Conservation (phyloP, 2,329 filamentous ascomycete species). For the Fusarium poae region DNA sequence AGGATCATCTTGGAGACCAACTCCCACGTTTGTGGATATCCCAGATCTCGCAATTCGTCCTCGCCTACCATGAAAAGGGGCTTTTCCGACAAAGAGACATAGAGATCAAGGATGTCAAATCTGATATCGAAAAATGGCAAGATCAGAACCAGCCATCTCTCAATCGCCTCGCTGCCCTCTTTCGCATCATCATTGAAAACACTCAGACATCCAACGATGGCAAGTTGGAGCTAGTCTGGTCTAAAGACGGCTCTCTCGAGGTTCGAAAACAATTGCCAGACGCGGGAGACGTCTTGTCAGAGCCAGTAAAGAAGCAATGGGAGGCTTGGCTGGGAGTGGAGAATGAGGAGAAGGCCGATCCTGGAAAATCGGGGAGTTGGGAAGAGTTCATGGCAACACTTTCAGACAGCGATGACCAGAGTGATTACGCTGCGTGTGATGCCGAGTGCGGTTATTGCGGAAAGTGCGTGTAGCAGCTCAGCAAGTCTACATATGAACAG, state of each 20-base stretch:
- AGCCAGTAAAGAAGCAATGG: constrained; percentile 43
- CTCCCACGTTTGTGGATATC: constrained; percentile 59
- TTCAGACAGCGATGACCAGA: constrained; percentile 25
- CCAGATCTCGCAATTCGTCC: constrained; percentile 56
- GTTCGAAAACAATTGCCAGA: constrained; percentile 45
- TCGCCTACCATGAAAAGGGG: constrained; percentile 57
- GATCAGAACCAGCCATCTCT: constrained; percentile 49
- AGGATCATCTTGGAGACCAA: constrained; percentile 51
- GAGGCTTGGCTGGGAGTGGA: constrained; percentile 39
- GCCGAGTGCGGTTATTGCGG: constrained; percentile 51
- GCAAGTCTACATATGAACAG: no score
- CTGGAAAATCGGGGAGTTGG: constrained; percentile 8
- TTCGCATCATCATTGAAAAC: constrained; percentile 38
- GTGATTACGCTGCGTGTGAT: constrained; percentile 48
- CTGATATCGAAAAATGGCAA: constrained; percentile 56
- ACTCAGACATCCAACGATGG: constrained; percentile 20
- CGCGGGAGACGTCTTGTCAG: constrained; percentile 45
- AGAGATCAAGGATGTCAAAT: constrained; percentile 50
- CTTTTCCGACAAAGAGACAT: constrained; percentile 53
- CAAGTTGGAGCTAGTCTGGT: constrained; percentile 46
- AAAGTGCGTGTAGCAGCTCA: constrained; percentile 37
- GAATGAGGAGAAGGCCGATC: neutral
- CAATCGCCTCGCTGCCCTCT: constrained; percentile 46
- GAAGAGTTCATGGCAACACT: constrained; percentile 18
- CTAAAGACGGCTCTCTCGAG: constrained; percentile 34